Percentiles rank a stretch among this genome's conserved stretches.
Evolutionary conservation across 495 filamentous ascomycete species (phyloP).

Genomic region (Hypoxylon cercidicola): DNA sequence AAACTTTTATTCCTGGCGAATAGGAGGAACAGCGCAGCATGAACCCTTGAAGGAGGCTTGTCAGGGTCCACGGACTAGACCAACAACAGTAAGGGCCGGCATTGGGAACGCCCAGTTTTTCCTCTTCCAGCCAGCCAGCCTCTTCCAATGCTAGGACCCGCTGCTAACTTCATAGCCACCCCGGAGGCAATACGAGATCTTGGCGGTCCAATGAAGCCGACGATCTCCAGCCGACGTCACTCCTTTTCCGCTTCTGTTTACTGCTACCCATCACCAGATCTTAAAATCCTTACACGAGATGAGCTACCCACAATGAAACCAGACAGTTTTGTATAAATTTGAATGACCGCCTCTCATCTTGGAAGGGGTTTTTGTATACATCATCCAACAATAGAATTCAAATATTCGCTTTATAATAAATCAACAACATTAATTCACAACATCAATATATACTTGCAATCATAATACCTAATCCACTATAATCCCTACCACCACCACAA

Average conservation of each 20-base stretch:
- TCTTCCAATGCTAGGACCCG: conserved; percentile 13
- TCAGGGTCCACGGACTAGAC: conserved; percentile 4
- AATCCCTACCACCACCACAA: conserved; percentile 5
- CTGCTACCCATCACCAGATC: conserved; percentile 36
- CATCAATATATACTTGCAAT: not conserved
- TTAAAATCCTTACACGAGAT: conserved; percentile 20
- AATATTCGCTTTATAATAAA: not conserved
- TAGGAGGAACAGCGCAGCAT: not conserved
- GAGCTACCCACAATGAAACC: conserved; percentile 23
- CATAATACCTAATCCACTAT: conserved; percentile 11
- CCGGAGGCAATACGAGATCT: conserved; percentile 39
- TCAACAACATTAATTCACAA: conserved; percentile 3
- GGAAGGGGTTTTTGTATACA: conserved; percentile 7
- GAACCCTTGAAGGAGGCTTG: conserved; percentile 3
- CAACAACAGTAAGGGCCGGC: conserved; percentile 11
- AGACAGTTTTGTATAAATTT: conserved; percentile 27
- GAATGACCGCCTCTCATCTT: not conserved
- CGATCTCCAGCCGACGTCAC: conserved; percentile 40
- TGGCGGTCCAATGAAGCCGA: conserved; percentile 28
- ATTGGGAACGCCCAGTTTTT: conserved; percentile 25
- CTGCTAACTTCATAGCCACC: conserved; percentile 32
- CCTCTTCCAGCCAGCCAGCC: conserved; percentile 32
- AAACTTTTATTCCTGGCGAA: conserved; percentile 1
- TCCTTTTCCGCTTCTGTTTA: conserved; percentile 26
- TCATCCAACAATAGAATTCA: conserved; percentile 16